A percentile compares a stretch with the other conserved stretches of the same genome.
phyloP scores from a whole-genome alignment of 1,139 yeast genomes.

The Yamadazyma sp. region DNA sequence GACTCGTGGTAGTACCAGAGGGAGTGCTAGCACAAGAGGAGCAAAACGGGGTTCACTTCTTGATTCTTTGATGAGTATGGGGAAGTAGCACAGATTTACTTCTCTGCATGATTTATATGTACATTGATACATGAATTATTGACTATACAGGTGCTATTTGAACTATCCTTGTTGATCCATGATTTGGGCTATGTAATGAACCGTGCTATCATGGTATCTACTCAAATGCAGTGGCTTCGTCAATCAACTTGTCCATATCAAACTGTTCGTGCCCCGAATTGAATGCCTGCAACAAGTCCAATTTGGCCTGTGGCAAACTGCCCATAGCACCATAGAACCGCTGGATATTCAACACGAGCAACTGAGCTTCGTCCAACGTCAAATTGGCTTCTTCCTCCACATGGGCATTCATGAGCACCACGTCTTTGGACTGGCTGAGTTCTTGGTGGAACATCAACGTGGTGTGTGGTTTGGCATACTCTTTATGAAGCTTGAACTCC shows the following conservation, averaged over 20 bases:
- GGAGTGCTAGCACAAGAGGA: conserved; percentile 4
- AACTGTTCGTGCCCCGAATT: conserved; percentile 67
- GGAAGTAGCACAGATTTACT: conserved; percentile 3
- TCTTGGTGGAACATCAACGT: conserved; percentile 88
- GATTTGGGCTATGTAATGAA: too few species aligned
- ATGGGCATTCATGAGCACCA: conserved; percentile 85
- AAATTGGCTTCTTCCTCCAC: conserved; percentile 72
- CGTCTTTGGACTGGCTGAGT: conserved; percentile 55
- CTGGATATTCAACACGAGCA: conserved; percentile 77
- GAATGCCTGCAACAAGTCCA: conserved; percentile 62
- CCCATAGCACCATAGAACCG: conserved; percentile 81
- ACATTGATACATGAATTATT: not conserved
- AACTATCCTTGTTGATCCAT: too few species aligned
- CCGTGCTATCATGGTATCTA: too few species aligned
- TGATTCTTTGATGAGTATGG: conserved; percentile 12
- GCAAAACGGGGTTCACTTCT: conserved; percentile 5
- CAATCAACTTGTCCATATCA: conserved; percentile 62
- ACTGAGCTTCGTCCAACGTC: conserved; percentile 70
- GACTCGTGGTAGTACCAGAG: conserved; percentile 2
- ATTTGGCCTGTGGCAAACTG: conserved; percentile 45
- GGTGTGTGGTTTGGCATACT: conserved; percentile 94
- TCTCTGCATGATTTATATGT: too few species aligned
- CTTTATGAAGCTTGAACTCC: conserved; percentile 88
- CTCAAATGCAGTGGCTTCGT: conserved; percentile 73
- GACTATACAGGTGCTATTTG: too few species aligned